Evolutionary conservation across 2,329 filamentous ascomycete species (phyloP), one percentile per base, ranked within the genome.

Genomic region (Purpureocillium lavendulum): DNA sequence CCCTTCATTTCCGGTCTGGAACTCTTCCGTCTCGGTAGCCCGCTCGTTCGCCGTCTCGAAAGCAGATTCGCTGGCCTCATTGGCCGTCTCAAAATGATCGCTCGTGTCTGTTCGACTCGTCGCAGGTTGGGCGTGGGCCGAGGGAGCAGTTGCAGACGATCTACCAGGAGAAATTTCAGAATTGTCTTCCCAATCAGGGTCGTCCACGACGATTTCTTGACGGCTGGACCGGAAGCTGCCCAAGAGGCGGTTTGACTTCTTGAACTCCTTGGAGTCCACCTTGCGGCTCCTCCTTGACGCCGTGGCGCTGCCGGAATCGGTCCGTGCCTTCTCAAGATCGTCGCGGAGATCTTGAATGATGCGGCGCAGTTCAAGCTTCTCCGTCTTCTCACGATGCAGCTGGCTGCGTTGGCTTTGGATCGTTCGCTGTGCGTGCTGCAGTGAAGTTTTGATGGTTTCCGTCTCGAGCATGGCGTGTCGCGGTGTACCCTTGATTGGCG

Each of bases 311-410:
- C 46, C 57, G 35, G 63, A 64, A 26, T 77, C 74, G 41, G 69
- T 77, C 43, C 80, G 76, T 35, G 77, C 64, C 60, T 87, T 73
- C 54, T 84, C 92, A 21, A 98, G 67, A 54, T 98, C 92, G 57
- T 98, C 92, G 29, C 89, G 81, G 17, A 90, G 84, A 54, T 98
- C 92, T 64, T 97, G 90, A 24, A 97, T 77, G 75, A 98, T 87
- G 43, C 90, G 84, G 64, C 87, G 89, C 39, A 97, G 76, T 62
- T 98, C 92, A 21, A 97, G 77, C 70, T 96, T 98, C 62, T 98
- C 92, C 0, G 90, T 96, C 79, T 97, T 98, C 62, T 98, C 92
- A 28, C 92, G 84, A 60, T 98, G 90, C 35, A 97, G 85, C 53
- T 89, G 94, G 59, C 84, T 88, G 62, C 94, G 88, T 50, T 97